These are phyloP conservation scores for Helotiales sp. DNA, from an alignment of 2,329 filamentous ascomycete genomes.

Conservation along the genomic window DNA sequence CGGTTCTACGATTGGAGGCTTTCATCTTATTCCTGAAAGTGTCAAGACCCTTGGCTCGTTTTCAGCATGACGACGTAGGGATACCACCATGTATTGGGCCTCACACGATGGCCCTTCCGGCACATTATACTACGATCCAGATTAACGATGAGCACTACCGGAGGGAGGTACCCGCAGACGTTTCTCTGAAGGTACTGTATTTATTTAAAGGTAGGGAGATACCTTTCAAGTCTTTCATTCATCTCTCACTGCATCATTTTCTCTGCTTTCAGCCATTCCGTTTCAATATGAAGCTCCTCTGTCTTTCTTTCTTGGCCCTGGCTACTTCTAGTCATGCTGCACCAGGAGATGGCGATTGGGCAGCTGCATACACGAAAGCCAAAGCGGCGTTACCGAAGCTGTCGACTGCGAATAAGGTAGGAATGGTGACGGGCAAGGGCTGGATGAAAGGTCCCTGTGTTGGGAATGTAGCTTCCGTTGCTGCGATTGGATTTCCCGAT, in stretches of 20 bases:
- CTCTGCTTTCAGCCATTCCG: background rate
- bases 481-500: conserved; percentile 68
- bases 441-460: conserved; percentile 76
- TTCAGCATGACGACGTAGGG: background rate
- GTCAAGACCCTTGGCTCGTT: background rate
- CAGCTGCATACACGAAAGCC: conserved; percentile 72
- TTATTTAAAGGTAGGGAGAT: background rate
- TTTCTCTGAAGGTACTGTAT: background rate
- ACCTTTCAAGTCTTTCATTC: background rate
- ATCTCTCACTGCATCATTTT: background rate
- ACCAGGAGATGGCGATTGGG: conserved; percentile 56
- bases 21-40: background rate
- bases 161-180: background rate
- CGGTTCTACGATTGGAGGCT: background rate
- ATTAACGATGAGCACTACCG: conserved; percentile 16
- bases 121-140: conserved; percentile 8
- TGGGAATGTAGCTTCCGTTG: conserved; percentile 62
- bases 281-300: conserved; percentile 24
- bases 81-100: background rate
- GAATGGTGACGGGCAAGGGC: conserved; percentile 77
- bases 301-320: conserved; percentile 25
- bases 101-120: background rate
- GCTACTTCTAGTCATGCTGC: conserved; percentile 25
- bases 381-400: conserved; percentile 69
- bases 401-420: conserved; percentile 77